Evolutionary conservation across 371 early-diverging fungal genomes (phyloP).

Genomic region (Mortierella sp.): DNA sequence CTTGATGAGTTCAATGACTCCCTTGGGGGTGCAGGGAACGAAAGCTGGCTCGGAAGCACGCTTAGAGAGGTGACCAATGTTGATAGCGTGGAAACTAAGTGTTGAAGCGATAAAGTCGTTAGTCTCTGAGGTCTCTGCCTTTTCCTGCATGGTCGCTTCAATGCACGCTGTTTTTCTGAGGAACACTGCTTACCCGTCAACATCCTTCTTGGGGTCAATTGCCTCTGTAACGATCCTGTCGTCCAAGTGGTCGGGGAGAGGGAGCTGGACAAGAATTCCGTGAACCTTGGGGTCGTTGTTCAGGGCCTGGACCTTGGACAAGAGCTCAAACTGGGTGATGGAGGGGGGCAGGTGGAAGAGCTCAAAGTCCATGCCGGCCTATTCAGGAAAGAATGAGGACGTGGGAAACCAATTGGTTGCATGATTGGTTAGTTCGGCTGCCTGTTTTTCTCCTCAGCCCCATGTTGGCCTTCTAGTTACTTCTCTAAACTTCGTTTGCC

Average conservation of each 20-base stretch:
- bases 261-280: slow-evolving; percentile 95
- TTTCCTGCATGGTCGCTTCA: not conserved
- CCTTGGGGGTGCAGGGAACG: slow-evolving; percentile 95
- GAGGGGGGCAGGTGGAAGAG: slow-evolving; percentile 48
- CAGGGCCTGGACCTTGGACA: slow-evolving; percentile 71
- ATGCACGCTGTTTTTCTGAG: not conserved
- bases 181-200: slow-evolving; percentile 83
- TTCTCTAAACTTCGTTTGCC: not conserved
- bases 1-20: slow-evolving; percentile 87
- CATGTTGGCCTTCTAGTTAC: not conserved
- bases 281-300: slow-evolving; percentile 89
- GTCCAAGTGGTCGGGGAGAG: slow-evolving; percentile 85
- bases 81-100: slow-evolving; percentile 84
- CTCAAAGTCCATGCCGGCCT: slow-evolving; percentile 58
- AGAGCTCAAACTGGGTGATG: slow-evolving; percentile 59
- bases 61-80: slow-evolving; percentile 93
- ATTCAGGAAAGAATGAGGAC: not conserved
- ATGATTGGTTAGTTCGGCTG: not conserved
- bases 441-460: not conserved
- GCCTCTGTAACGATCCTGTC: slow-evolving; percentile 86
- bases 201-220: slow-evolving; percentile 90
- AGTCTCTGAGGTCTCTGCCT: not conserved
- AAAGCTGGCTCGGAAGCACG: slow-evolving; percentile 83
- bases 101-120: not conserved
- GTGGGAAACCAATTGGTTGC: slow-evolving; percentile 3